Conservation (phyloP, 2,329 filamentous ascomycete genomes). For the Exophiala sideris region DNA sequence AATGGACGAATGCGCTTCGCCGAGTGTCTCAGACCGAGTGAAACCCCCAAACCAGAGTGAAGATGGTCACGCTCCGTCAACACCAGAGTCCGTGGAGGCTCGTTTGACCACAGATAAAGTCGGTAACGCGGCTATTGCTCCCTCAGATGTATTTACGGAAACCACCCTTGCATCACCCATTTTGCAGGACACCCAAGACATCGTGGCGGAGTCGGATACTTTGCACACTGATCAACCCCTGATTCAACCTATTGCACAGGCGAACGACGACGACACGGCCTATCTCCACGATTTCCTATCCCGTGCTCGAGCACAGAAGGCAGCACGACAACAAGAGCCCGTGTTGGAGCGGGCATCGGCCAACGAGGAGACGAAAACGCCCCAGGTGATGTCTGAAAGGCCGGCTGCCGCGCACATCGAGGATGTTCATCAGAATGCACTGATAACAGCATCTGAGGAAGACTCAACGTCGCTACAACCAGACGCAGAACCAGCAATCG, state of each 20-base stretch:
- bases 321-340: constrained; percentile 4
- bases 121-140: no score
- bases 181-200: background rate
- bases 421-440: background rate
- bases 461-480: constrained; percentile 1
- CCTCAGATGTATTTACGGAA: background rate
- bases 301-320: constrained; percentile 23
- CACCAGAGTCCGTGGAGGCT: background rate
- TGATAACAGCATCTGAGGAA: background rate
- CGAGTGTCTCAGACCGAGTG: constrained; percentile 5
- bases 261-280: constrained; percentile 28
- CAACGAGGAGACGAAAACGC: background rate
- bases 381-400: background rate
- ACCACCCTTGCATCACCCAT: background rate
- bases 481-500: constrained; percentile 7
- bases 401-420: background rate
- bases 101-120: background rate
- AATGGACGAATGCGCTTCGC: background rate
- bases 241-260: background rate
- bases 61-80: background rate
- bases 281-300: constrained; percentile 27
- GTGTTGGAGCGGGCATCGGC: background rate
- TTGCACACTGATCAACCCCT: background rate
- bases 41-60: background rate
- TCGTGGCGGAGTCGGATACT: background rate